Conservation (phyloP, 2,329 filamentous ascomycete genomes). For the Zarea fungicola region DNA sequence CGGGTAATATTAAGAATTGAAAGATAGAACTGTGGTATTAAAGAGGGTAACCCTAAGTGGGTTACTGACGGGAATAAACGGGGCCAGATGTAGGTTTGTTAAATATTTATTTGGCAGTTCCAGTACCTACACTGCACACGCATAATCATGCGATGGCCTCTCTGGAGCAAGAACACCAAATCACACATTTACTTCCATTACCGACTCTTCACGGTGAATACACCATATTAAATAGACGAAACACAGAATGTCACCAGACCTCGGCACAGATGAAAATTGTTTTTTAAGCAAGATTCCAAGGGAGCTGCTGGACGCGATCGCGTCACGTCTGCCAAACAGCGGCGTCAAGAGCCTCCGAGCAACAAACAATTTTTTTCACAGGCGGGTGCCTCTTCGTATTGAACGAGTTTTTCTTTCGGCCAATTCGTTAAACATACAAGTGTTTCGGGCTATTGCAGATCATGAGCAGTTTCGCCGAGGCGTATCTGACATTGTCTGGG, state of each 20-base stretch:
- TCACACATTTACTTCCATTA: too few relatives aligned
- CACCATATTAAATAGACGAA: too few relatives aligned
- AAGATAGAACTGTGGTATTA: too few relatives aligned
- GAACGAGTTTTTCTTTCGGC: conserved; percentile 34
- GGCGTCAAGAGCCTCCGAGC: conserved; percentile 30
- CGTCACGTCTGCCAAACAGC: conserved; percentile 18
- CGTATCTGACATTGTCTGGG: conserved; percentile 34
- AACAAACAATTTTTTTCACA: conserved; percentile 29
- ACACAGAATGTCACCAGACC: not conserved
- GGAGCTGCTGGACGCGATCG: conserved; percentile 26
- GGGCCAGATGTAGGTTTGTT: too few relatives aligned
- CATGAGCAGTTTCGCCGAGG: conserved; percentile 26
- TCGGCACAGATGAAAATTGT: not conserved
- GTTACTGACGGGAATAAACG: too few relatives aligned
- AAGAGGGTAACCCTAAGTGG: too few relatives aligned
- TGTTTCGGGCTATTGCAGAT: conserved; percentile 30
- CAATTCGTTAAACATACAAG: conserved; percentile 31
- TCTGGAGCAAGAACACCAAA: too few relatives aligned
- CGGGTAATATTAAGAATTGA: too few relatives aligned
- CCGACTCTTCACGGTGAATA: too few relatives aligned
- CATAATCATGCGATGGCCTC: too few relatives aligned
- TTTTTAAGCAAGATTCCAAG: conserved; percentile 15
- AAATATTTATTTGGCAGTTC: too few relatives aligned
- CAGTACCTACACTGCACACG: too few relatives aligned
- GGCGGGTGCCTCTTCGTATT: conserved; percentile 22